Base-by-base conservation (phyloP, 495 filamentous ascomycete species). In the Chaetomium fimeti region DNA sequence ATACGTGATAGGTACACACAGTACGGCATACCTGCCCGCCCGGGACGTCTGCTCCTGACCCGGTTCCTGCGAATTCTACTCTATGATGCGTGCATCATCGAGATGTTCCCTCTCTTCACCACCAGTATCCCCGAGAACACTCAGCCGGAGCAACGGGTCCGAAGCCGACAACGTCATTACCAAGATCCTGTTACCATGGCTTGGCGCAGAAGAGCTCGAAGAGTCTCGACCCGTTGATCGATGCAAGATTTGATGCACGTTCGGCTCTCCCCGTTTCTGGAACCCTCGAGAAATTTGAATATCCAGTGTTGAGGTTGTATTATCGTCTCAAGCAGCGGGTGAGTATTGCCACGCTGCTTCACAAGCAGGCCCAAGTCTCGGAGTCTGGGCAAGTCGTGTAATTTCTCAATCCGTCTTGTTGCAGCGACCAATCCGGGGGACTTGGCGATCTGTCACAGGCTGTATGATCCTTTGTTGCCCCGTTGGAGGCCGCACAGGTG, bases 111-210 rank as follows among this genome's bases (percentile, higher is more conserved):
- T 18, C 40, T 36, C 40, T 2, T 43, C 40, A 6, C 16, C 40
- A 43, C 5, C 38, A 11, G 4, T 13, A 7, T 7, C 29, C 32
- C 32, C 32, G 12, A 5, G 13, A 43, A 43, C 13, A 15, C 13
- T 43, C 48, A 27, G 49, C 60, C 67, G 67, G 67, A 63, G 59
- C 53, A 61, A 63, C 67, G 56, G 66, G 62, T 52, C 32, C 27
- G 55, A 24, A 57, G 62, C 62, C 65, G 65, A 61, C 15, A 45
- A 13, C 29, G 15, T 27, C 56, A 16, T 27, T 2, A 52, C 53
- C 2, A 2, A 15, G 20, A 28, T 9, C 51, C 6, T 55, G 27
- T 20, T 32, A 13, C 29, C 5, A 36, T 36, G 52, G 8, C 28
- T 24, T 49, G 49, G 58, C 58, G 25, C 11, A 47, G 45, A 38